These are phyloP conservation scores for Mycena epipterygia DNA, from an alignment of 768 basidiomycete genomes.

Conservation along the genomic window DNA sequence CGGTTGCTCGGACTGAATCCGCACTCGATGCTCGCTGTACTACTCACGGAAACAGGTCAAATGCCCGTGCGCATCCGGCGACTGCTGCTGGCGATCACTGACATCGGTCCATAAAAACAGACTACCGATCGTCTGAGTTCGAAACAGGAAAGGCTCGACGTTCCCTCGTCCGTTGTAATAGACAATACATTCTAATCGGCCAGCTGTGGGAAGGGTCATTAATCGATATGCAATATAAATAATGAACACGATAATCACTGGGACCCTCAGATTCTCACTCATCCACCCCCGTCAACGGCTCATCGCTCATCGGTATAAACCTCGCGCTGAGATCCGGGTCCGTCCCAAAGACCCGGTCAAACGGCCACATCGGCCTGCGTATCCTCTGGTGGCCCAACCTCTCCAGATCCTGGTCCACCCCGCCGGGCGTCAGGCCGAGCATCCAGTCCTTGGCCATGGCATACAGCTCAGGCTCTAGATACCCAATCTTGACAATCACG, in stretches of 20 bases:
- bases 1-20: no score
- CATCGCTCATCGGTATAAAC: constrained; percentile 18
- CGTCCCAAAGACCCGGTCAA: constrained; percentile 9
- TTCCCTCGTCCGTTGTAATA: constrained; percentile 5
- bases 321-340: constrained; percentile 13
- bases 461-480: constrained; percentile 17
- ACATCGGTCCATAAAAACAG: no score
- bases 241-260: constrained; percentile 7
- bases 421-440: constrained; percentile 16
- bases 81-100: no score
- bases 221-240: not conserved
- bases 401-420: constrained; percentile 14
- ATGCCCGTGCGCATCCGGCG: no score
- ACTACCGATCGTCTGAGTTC: not conserved
- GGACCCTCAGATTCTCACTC: constrained; percentile 14
- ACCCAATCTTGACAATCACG: constrained; percentile 17
- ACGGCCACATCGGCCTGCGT: constrained; percentile 15
- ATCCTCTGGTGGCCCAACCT: constrained; percentile 16
- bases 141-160: not conserved
- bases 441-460: constrained; percentile 19
- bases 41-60: no score
- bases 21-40: no score
- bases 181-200: not conserved
- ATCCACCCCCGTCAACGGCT: constrained; percentile 19
- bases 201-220: not conserved